Percentiles rank a stretch among this genome's conserved stretches.
These are phyloP conservation scores for Fusarium lyarnte DNA, from an alignment of 2,329 filamentous ascomycete species.

Conservation along the genomic window DNA sequence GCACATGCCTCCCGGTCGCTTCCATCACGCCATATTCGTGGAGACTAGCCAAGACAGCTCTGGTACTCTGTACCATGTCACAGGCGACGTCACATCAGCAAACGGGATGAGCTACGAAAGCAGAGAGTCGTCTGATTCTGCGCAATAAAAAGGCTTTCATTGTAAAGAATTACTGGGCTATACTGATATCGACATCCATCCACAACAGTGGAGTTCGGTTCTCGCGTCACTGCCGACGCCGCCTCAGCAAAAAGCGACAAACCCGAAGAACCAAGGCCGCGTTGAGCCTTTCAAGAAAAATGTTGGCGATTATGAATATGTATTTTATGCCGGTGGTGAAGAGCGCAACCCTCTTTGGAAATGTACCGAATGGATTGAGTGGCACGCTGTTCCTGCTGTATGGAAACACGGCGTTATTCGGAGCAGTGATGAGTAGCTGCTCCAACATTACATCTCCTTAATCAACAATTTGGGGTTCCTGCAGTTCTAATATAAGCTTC, in stretches of 20 bases:
- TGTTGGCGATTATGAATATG: fast-evolving
- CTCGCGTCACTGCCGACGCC: background rate
- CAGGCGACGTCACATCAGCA: background rate
- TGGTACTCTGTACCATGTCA: background rate
- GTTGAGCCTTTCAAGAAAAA: background rate
- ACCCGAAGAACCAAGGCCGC: fast-evolving
- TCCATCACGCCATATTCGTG: background rate
- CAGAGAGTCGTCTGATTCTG: fast-evolving
- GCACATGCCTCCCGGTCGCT: background rate
- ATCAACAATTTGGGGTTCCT: background rate
- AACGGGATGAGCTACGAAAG: background rate
- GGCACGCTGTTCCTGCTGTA: background rate
- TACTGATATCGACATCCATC: fast-evolving
- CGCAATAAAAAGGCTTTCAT: fast-evolving
- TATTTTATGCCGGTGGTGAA: background rate
- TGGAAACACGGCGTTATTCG: background rate
- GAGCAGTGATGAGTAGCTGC: background rate
- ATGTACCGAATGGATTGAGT: background rate
- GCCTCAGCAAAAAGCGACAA: background rate
- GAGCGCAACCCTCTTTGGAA: background rate
- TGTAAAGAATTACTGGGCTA: background rate
- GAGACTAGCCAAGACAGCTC: fast-evolving
- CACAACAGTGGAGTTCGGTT: background rate
- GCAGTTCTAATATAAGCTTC: fast-evolving
- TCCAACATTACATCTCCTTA: background rate